A percentile compares a stretch with the other conserved stretches of the same genome.
Evolutionary conservation across 164 flowering plant genomes (phyloP).

Genomic region (Piper longum): DNA sequence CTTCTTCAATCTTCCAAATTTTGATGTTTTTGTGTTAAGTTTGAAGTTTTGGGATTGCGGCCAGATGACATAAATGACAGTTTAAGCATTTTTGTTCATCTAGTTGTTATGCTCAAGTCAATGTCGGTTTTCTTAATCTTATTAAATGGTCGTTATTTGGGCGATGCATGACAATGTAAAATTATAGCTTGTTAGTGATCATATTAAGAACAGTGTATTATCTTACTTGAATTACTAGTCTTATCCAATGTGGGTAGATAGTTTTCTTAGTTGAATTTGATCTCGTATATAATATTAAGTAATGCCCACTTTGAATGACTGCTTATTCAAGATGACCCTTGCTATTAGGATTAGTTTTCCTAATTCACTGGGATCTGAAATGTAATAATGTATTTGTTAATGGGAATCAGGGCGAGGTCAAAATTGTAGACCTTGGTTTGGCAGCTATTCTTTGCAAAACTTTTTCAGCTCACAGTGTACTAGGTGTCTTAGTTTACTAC

Average conservation of each 20-base stretch:
- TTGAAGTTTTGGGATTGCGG: too few species aligned
- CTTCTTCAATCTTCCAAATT: neutral
- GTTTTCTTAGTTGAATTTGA: neutral
- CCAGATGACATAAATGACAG: too few species aligned
- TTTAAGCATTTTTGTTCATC: neutral
- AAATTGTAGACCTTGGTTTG: constrained; percentile 85
- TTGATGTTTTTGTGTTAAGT: neutral
- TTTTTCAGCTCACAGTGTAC: constrained; percentile 76
- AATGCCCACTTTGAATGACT: neutral
- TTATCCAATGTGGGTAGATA: too few species aligned
- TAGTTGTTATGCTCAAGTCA: neutral
- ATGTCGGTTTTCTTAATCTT: neutral
- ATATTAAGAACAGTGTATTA: too few species aligned
- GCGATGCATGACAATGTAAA: too few species aligned
- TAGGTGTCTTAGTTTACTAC: constrained; percentile 1
- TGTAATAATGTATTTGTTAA: constrained; percentile 92
- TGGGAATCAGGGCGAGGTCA: constrained; percentile 94
- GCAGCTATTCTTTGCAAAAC: constrained; percentile 77
- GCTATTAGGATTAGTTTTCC: constrained; percentile 24
- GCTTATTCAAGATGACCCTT: neutral
- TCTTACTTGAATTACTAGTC: too few species aligned
- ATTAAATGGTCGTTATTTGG: neutral
- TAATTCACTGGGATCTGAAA: constrained; percentile 90
- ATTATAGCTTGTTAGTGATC: too few species aligned
- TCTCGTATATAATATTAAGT: too few species aligned